Evolutionary conservation across 345 rosid genomes (phyloP).

Genomic region (Ricinus communis): DNA sequence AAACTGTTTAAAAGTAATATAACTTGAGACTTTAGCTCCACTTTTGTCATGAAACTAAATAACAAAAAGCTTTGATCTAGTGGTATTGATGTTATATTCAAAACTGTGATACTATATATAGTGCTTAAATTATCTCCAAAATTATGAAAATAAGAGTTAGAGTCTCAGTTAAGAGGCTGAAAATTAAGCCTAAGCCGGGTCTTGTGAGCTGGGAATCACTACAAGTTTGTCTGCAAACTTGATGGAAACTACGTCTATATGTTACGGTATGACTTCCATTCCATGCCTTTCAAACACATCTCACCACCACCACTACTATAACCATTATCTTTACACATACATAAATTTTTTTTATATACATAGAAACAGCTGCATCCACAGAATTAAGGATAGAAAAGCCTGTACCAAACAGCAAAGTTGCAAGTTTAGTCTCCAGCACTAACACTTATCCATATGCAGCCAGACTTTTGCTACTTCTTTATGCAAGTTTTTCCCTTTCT

Average conservation of each 20-base stretch:
- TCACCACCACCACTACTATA: neutral
- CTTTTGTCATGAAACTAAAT: too few relatives aligned
- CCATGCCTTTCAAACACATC: neutral
- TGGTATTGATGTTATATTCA: too few relatives aligned
- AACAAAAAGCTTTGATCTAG: too few relatives aligned
- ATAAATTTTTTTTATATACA: neutral
- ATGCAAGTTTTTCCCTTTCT: conserved; percentile 14
- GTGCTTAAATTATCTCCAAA: too few relatives aligned
- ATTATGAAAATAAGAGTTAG: too few relatives aligned
- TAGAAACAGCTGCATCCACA: neutral
- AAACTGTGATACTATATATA: too few relatives aligned
- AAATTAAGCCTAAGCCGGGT: too few relatives aligned
- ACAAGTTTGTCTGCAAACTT: neutral
- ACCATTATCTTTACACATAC: neutral
- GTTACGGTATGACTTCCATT: neutral
- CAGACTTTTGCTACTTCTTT: conserved; percentile 10
- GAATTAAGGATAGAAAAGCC: neutral
- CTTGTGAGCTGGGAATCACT: too few relatives aligned
- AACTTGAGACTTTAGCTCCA: too few relatives aligned
- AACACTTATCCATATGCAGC: conserved; percentile 19
- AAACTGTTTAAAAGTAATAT: too few relatives aligned
- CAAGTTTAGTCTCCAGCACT: neutral
- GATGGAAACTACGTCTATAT: neutral
- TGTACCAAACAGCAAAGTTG: conserved; percentile 4
- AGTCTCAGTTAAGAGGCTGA: too few relatives aligned